phyloP scores from a whole-genome alignment of 768 basidiomycete genomes.

The Leccinum longicurvipes region DNA sequence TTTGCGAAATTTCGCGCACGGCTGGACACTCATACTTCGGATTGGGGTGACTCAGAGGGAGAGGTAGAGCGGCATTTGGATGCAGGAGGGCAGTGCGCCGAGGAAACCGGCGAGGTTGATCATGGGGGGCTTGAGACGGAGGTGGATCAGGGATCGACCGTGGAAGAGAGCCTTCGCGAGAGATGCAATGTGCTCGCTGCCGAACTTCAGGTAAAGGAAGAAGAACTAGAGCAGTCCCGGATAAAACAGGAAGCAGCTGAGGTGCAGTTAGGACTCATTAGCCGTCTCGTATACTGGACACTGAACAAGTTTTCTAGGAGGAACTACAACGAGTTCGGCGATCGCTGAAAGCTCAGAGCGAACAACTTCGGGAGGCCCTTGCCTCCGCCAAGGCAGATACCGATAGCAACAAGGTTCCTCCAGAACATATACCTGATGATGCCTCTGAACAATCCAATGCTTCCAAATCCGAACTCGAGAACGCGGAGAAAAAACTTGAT shows the following conservation, averaged over 20 bases:
- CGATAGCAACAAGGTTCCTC: neutral
- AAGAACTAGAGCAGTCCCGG: constrained; percentile 15
- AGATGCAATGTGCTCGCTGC: constrained; percentile 14
- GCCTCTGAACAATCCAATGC: neutral
- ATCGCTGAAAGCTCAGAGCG: constrained; percentile 16
- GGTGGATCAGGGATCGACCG: constrained; percentile 6
- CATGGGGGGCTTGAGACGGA: constrained; percentile 2
- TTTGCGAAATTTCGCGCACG: constrained; percentile 30
- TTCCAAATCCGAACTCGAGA: constrained; percentile 4
- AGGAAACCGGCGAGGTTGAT: constrained; percentile 16
- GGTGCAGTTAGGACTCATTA: constrained; percentile 16
- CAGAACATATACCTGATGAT: constrained; percentile 6
- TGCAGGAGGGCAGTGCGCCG: constrained; percentile 7
- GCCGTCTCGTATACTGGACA: constrained; percentile 3
- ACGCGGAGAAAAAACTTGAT: constrained; percentile 9
- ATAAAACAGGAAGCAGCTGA: constrained; percentile 14
- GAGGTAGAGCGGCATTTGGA: constrained; percentile 25
- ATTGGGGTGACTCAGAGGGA: constrained; percentile 22
- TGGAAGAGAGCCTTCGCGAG: constrained; percentile 7
- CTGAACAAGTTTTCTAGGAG: constrained; percentile 14
- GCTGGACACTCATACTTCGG: constrained; percentile 19
- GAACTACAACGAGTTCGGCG: constrained; percentile 16
- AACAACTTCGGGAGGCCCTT: constrained; percentile 18
- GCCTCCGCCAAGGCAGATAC: constrained; percentile 7
- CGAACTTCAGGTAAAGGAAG: constrained; percentile 20